Evolutionary conservation across 345 rosid genomes (phyloP), one percentile per base, ranked within the genome.

Genomic region (Cardamine resedifolia): DNA sequence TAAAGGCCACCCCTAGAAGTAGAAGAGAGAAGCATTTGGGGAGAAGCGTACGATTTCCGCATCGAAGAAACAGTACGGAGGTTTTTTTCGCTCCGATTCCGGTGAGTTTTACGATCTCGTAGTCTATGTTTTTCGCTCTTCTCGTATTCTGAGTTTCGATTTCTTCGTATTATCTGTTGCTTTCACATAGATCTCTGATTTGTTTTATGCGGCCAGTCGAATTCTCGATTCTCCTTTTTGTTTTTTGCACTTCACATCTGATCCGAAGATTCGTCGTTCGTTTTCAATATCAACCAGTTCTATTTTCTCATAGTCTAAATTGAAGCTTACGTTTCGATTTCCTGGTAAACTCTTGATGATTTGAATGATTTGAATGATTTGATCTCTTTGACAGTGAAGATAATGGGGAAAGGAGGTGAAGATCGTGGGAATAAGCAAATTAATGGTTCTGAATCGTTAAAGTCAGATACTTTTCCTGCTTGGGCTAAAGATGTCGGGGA

Each of bases 341-440:
- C 43, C 33, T 27, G 55, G 55, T 15, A 26, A 55, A 8, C 1
- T 48, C 3, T 19, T 21, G 49, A 24, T 47, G 47, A 48, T 47
- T 60, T 75, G 53, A n/a, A 52, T 44, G 12, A 18, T 30, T 60
- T 63, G 26, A 53, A n/a, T n/a, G n/a, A n/a, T n/a, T n/a, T n/a
- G n/a, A n/a, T 53, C 50, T 64, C 64, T 34, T 34, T 38, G 48
- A 7, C 30, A 33, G 69, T 66, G 72, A 24, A 28, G 80, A 20
- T 68, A 58, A 92, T 88, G 98, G 96, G 88, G 48, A 87, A 74
- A 69, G 94, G 92, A 73, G 84, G 90, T 49, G 70, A 89, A 62
- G 73, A 84, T 12, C 57, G 68, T 39, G 90, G 81, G 10, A 77
- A 78, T 59, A 70, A 56, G 20, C 18, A 43, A 43, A 43, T 43